These are phyloP conservation scores for Turnera subulata DNA, from an alignment of 345 rosid genomes.

Conservation along the genomic window DNA sequence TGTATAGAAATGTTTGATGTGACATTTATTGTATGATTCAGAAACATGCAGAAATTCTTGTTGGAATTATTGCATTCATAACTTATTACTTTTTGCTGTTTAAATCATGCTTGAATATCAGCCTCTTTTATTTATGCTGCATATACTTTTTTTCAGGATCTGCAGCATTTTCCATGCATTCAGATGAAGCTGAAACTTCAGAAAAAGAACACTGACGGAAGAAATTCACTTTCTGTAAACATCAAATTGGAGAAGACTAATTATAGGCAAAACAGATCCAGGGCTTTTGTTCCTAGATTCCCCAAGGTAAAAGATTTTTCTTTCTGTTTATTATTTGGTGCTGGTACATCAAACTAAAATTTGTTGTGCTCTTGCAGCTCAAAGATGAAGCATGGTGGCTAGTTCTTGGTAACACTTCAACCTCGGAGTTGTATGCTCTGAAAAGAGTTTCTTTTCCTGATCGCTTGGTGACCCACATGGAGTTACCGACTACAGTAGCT, in stretches of 20 bases:
- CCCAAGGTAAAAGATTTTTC: slow-evolving; percentile 64
- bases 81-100: too few species aligned
- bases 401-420: slow-evolving; percentile 65
- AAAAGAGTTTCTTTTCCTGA: slow-evolving; percentile 83
- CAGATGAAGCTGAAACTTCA: slow-evolving; percentile 61
- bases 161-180: slow-evolving; percentile 67
- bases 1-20: too few species aligned
- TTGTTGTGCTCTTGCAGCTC: slow-evolving; percentile 7
- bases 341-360: not conserved
- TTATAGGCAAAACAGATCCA: slow-evolving; percentile 52
- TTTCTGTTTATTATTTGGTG: not conserved
- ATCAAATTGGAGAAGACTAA: slow-evolving; percentile 67
- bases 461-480: slow-evolving; percentile 64
- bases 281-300: slow-evolving; percentile 82
- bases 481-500: slow-evolving; percentile 51
- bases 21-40: too few species aligned
- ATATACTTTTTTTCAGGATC: slow-evolving; percentile 61
- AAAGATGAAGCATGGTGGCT: slow-evolving; percentile 99
- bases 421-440: slow-evolving; percentile 70
- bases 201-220: slow-evolving; percentile 40
- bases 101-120: too few species aligned
- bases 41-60: too few species aligned
- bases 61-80: too few species aligned
- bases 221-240: slow-evolving; percentile 37
- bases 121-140: too few species aligned